Base-by-base conservation (phyloP, 2,329 filamentous ascomycete genomes). In the Calonectria crousiana region DNA sequence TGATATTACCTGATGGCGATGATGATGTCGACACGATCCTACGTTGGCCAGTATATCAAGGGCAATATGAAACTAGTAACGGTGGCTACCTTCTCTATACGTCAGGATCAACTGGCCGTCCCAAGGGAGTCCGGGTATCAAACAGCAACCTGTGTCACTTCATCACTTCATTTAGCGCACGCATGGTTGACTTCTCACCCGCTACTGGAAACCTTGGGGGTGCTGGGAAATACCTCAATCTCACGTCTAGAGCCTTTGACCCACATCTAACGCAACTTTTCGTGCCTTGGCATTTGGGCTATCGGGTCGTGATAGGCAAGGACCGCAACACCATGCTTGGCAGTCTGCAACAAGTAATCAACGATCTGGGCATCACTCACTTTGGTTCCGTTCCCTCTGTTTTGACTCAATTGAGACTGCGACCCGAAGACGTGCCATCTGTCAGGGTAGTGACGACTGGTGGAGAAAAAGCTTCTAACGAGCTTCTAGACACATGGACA, bases 391-490 rank as follows among this genome's bases (percentile, higher is more conserved):
- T 62, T 4, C 56, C 56, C 34, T 62, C 56, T 41, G 36, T 62
- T 9, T 16, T 62, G 34, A 62, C 56, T 18, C 56, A 62, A 26
- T 23, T 62, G 9, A 16, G 36, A 18, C 34, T 62, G 4, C 6
- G 36, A 18, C 56, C 56, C 2, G 34, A 62, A 20, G 56, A 62
- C 9, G 56, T 62, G 8, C 56, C 56, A 9, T 62, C 56, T 2
- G 56, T 62, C 14, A 62, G 56, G 3, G 56, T 62, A 3, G 36
- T 62, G 23, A 62, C 56, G 9, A 62, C 56, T 38, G 56, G 56
- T 20, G 56, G 56, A 62, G 56, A 62, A 44, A 62, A 62, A n/a
- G 56, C 56, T 14, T 62, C 56, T 14, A 62, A n/a, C 23, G 56
- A 44, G 9, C 56, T 62, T 62, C 36, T 62, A 2, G 56, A 62